A percentile compares a stretch with the other conserved stretches of the same genome.
Evolutionary conservation across 306 rosid species (phyloP).

Genomic region (Begonia fuchsioides): DNA sequence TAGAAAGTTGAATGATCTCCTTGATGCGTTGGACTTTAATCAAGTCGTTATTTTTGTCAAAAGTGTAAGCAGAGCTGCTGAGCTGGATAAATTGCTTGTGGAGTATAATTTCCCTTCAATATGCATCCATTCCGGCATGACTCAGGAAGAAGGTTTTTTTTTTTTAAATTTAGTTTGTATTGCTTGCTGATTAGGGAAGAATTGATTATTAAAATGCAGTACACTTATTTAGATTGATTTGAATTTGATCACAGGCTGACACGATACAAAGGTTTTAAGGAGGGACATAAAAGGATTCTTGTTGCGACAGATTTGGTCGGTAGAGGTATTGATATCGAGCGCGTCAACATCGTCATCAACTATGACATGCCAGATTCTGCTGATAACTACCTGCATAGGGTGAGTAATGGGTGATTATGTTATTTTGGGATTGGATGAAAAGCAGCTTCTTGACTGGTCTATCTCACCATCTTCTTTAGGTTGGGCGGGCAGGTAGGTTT

Average conservation of each 20-base stretch:
- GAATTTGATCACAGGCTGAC: constrained; percentile 29
- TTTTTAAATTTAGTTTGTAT: constrained; percentile 55
- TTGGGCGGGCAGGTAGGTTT: constrained; percentile 96
- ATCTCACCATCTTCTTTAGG: constrained; percentile 21
- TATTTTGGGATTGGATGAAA: background rate
- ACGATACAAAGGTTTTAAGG: constrained; percentile 94
- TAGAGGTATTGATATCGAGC: constrained; percentile 93
- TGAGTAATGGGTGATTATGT: constrained; percentile 11
- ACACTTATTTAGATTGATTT: background rate
- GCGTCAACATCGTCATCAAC: constrained; percentile 90
- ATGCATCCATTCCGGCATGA: constrained; percentile 98
- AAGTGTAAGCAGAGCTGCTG: constrained; percentile 95
- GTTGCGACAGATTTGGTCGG: constrained; percentile 99
- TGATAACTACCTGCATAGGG: constrained; percentile 95
- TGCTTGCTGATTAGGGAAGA: background rate
- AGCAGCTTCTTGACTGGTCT: background rate
- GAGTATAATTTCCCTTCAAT: constrained; percentile 98
- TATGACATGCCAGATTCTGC: constrained; percentile 99
- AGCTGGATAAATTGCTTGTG: constrained; percentile 83
- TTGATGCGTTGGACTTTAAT: constrained; percentile 91
- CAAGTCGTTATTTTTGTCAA: constrained; percentile 96
- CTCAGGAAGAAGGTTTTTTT: constrained; percentile 89
- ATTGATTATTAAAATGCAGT: background rate
- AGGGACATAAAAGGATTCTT: constrained; percentile 89
- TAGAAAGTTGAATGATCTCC: constrained; percentile 93